Base-by-base conservation (phyloP, 805 yeast species). In the Nakazawaea molendinolei region DNA sequence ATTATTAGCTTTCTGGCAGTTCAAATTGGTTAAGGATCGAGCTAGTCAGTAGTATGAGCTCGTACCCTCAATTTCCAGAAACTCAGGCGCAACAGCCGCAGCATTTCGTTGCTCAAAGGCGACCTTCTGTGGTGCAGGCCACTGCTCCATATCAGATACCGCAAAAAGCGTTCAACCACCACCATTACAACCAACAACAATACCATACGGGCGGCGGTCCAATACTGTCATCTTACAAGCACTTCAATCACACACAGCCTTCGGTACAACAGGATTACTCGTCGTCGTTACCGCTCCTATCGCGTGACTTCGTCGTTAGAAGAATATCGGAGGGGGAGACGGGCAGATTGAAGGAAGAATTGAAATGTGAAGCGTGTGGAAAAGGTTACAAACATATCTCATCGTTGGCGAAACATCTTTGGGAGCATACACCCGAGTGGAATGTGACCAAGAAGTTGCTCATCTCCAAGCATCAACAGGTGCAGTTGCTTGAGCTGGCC, bases 391-490 rank as follows among this genome's bases (percentile, higher is more conserved):
- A 85, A 54, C 95, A 86, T 60, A 81, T 86, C 5, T 78, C 87
- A 1, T 79, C 89, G n/a, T 67, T 85, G 41, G 92, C 94, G 3
- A 85, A 85, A 56, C 95, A 85, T 59, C 60, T 86, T 26, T 86
- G 95, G 95, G 95, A 86, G 52, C 95, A 86, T 55, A 86, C 95
- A 0, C 95, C 95, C 0, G 95, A 86, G 53, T 86, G 95, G 95
- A 83, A 77, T 49, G 79, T 80, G 54, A 86, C 95, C 3, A 80
- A 84, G 46, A 83, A 82, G 53, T 63, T 86, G 36, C 63, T 81
- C 24, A 84, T 86, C 24, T 79, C 86, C n/a, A 84, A 84, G 56
- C 94, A 84, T 58, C 94, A 84, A 56, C 94, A 84, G 54, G 94
- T 85, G 12, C 94, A 84, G 58, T 64, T 84, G 25, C 64, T 84